These are phyloP conservation scores for Fulvia fulva DNA, from an alignment of 2,329 filamentous ascomycete species.

Conservation along the genomic window DNA sequence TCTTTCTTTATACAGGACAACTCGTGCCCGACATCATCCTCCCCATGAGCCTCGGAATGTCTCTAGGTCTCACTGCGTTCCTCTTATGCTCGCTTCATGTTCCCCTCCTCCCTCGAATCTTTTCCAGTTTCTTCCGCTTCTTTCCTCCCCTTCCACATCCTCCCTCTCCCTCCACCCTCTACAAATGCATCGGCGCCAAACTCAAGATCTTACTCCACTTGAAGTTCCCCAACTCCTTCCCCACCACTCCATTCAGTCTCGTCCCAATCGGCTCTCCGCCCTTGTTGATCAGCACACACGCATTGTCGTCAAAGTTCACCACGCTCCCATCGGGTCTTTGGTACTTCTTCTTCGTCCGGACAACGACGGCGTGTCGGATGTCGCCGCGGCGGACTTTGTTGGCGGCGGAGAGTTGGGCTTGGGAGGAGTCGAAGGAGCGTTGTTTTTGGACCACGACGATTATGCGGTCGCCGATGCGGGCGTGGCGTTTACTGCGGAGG, in stretches of 20 bases:
- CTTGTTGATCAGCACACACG: conserved; percentile 96
- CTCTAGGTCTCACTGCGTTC: no score
- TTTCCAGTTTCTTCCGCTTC: neutral
- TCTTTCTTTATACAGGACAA: no score
- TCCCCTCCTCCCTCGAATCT: neutral
- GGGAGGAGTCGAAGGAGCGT: conserved; percentile 68
- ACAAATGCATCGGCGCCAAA: conserved; percentile 80
- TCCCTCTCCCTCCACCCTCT: conserved; percentile 28
- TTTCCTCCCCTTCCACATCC: neutral
- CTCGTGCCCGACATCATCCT: no score
- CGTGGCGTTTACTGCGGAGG: conserved; percentile 82
- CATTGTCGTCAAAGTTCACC: conserved; percentile 95
- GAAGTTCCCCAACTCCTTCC: conserved; percentile 80
- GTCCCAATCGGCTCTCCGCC: conserved; percentile 91
- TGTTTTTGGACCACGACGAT: conserved; percentile 98
- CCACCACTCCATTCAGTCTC: conserved; percentile 85
- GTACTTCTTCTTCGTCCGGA: conserved; percentile 83
- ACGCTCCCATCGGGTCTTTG: conserved; percentile 85
- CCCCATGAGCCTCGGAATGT: no score
- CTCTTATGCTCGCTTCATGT: no score
- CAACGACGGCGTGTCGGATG: conserved; percentile 91
- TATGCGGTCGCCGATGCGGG: conserved; percentile 91
- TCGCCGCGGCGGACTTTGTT: conserved; percentile 97
- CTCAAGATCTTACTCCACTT: conserved; percentile 99
- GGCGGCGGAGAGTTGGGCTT: conserved; percentile 67